Evolutionary conservation across 73 alveolate species (phyloP).

Genomic region (Stentor coeruleus): DNA sequence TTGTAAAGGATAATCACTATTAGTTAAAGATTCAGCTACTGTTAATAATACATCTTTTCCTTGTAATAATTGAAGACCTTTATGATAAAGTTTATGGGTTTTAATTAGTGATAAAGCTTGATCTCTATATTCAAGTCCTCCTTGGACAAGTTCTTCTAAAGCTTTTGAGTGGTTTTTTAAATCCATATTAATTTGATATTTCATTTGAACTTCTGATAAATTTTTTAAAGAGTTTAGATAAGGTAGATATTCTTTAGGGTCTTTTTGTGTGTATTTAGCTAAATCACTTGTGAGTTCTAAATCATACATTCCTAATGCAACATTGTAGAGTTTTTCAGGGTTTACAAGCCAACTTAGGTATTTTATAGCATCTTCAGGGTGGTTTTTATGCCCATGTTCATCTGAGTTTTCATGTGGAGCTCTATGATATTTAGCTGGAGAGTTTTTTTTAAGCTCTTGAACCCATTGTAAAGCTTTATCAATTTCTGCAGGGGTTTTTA

Average conservation of each 20-base stretch:
- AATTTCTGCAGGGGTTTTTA: conserved; percentile 73
- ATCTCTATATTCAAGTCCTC: conserved; percentile 67
- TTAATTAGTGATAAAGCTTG: conserved; percentile 66
- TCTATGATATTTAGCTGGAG: conserved; percentile 49
- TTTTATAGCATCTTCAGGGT: conserved; percentile 88
- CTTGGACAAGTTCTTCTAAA: conserved; percentile 62
- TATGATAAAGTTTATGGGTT: conserved; percentile 70
- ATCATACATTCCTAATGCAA: conserved; percentile 95
- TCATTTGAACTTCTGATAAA: not conserved
- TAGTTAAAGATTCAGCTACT: conserved; percentile 76
- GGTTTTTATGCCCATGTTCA: conserved; percentile 63
- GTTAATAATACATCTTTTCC: conserved; percentile 43
- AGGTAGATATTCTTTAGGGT: conserved; percentile 97
- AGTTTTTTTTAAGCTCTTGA: conserved; percentile 58
- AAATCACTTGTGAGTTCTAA: conserved; percentile 90
- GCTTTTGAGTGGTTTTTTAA: conserved; percentile 75
- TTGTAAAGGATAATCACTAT: conserved; percentile 65
- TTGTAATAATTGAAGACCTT: conserved; percentile 64
- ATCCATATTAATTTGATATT: conserved; percentile 36
- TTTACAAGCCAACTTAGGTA: conserved; percentile 96
- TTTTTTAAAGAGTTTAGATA: conserved; percentile 47
- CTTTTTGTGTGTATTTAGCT: conserved; percentile 95
- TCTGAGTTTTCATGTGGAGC: conserved; percentile 82
- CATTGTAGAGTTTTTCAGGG: conserved; percentile 91
- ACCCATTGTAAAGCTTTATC: conserved; percentile 58